Base-by-base conservation (phyloP, 345 rosid species). In the Lagerstroemia speciosa region DNA sequence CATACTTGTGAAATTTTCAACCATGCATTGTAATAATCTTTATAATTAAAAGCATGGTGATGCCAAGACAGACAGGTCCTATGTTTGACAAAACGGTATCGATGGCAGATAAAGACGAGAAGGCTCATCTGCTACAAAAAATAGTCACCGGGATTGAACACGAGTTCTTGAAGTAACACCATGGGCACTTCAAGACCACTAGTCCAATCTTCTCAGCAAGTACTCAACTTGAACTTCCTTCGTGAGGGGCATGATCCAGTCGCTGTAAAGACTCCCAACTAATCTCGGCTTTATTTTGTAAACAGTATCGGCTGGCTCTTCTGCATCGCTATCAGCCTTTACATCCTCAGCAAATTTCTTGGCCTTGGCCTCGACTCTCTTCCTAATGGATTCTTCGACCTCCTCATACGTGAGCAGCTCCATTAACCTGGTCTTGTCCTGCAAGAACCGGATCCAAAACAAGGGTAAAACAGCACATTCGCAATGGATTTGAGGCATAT, bases 221-320 rank as follows among this genome's bases (percentile, higher is more conserved):
- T 82, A 82, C 68, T 64, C 73, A 5, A 82, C 83, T 62, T 82
- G 86, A 60, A 82, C 83, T 70, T 77, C 83, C 67, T 83, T 83
- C 6, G 86, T 83, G 68, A 83, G 67, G 0, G 86, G 86, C 83
- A 83, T 80, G 72, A 83, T 83, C 86, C 86, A 83, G 19, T 75
- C 67, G 7, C 78, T 77, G 62, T 82, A 79, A 50, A 82, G 73
- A 38, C 73, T 65, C 6, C 78, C 82, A 60, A 80, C 73, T 72
- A 83, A 62, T 66, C 72, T 62, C 45, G 86, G 80, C 30, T 40
- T 36, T 20, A 83, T 83, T 68, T 83, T 83, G 75, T 71, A 80
- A 15, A 66, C 80, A 2, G 80, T 82, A 5, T 76, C 77, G 8
- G 61, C 58, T 11, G 30, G 55, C 27, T 36, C 74, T 16, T 65